Evolutionary conservation across 2,329 filamentous ascomycete species (phyloP).

Genomic region (Ophiostoma sp.): DNA sequence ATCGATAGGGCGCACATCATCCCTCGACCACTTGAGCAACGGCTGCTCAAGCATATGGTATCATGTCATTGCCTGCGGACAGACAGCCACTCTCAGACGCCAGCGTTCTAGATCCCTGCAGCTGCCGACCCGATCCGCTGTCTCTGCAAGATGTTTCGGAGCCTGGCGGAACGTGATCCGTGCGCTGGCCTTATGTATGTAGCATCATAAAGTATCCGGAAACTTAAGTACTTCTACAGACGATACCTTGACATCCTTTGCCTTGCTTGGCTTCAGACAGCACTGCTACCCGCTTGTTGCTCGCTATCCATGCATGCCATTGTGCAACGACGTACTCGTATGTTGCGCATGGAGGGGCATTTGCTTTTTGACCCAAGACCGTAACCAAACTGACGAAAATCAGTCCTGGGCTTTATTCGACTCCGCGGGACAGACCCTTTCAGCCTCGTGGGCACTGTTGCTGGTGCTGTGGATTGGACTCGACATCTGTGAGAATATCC

Average conservation of each 20-base stretch:
- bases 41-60: neutral
- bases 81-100: neutral
- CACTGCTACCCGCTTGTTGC: neutral
- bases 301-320: neutral
- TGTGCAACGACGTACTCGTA: no score
- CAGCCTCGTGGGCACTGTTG: conserved; percentile 19
- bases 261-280: neutral
- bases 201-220: neutral
- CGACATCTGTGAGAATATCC: neutral
- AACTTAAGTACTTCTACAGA: neutral
- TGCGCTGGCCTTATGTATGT: neutral
- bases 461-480: neutral
- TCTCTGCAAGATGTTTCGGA: neutral
- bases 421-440: conserved; percentile 11
- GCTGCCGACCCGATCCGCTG: neutral
- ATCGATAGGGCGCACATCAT: neutral
- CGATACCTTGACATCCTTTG: neutral
- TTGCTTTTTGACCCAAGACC: no score
- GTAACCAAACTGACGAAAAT: no score
- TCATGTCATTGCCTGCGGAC: neutral
- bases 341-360: neutral
- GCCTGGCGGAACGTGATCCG: neutral
- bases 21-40: neutral
- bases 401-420: neutral
- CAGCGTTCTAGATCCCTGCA: neutral